Base-by-base conservation (phyloP, 805 yeast genomes). In the Candida arabinofermentans region DNA sequence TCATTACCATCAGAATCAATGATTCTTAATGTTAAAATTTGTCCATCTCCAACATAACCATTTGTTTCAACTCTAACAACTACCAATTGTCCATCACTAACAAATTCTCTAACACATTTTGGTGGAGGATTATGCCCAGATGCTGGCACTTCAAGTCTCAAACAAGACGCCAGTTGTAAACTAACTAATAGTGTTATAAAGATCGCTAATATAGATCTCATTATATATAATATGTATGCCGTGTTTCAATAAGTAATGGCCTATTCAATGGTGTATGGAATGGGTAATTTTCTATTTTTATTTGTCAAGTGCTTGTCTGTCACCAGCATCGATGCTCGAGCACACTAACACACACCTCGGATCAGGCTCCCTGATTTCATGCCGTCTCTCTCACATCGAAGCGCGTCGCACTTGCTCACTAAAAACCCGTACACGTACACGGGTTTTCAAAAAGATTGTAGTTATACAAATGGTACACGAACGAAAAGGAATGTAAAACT, bases 81-180 rank as follows among this genome's bases (percentile, higher is more conserved):
- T 22, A 91, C 98, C 51, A 90, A 66, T 60, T 87, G 91, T 43
- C 88, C 90, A 51, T 80, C 85, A 37, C 76, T 69, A 41, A 86
- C 95, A 59, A 91, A 91, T 63, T 93, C 97, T 62, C 99, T 86
- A 50, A 93, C 76, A 71, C 99, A 93, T 44, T 83, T 77, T 27
- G 91, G 90, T 19, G 63, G 62, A 3, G 57, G 58, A 27, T 50
- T 54, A 30, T 48, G 39, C 7, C 46, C 34, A 3, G 54, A 47
- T 6, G 68, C 67, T 19, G 59, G 58, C 10, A 64, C 45, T 32
- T 64, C 68, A 29, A 64, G 53, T 45, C 64, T 55, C 24, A 64
- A 51, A 2, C 55, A 63, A 16, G 27, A 9, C 9, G 37, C 38
- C 2, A 46, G 19, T 14, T 39, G 42, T 12, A 54, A 31, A 8